Evolutionary conservation across 2,329 filamentous ascomycete genomes (phyloP), one percentile per base, ranked within the genome.

Genomic region (Fulvia fulva): DNA sequence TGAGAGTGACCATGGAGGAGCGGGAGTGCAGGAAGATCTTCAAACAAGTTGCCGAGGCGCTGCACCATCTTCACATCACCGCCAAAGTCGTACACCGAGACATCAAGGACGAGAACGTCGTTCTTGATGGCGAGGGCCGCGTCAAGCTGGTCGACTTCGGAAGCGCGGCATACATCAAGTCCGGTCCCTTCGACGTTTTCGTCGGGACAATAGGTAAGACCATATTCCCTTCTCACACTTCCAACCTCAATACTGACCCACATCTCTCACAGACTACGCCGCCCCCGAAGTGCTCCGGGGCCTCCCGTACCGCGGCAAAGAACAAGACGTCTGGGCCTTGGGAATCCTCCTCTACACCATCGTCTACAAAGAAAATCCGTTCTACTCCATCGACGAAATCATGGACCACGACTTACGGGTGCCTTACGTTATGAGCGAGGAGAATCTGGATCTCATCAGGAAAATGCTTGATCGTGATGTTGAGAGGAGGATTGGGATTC

Each of bases 81-180:
- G 93, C 93, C 0, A 81, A 89, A 52, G 93, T 99, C 8, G 94
- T 99, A 11, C 94, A 99, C 75, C 88, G 94, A 34, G 94, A 99
- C 70, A 97, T 99, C 81, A 99, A 99, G 74, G 94, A 99, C 69
- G 94, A 99, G 76, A 99, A 99, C 67, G 90, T 99, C 28, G 89
- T 99, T 56, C 80, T 99, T 16, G 94, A 99, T 70, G 93, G 94
- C 34, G 92, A 97, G 72, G 92, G 93, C 25, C 87, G 89, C 66
- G 96, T 99, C 76, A 97, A 97, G 77, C 80, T 99, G 69, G 97
- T 97, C 66, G 94, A 99, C 75, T 99, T 99, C 76, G 94, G 94
- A 60, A 97, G 92, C 71, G 94, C 94, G 59, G 92, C 94, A 62
- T 99, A 99, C 73, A 96, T 97, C 79, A 97, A 96, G 78, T 97